Conservation (phyloP, 2,329 filamentous ascomycete genomes). For the Apiospora koreana region DNA sequence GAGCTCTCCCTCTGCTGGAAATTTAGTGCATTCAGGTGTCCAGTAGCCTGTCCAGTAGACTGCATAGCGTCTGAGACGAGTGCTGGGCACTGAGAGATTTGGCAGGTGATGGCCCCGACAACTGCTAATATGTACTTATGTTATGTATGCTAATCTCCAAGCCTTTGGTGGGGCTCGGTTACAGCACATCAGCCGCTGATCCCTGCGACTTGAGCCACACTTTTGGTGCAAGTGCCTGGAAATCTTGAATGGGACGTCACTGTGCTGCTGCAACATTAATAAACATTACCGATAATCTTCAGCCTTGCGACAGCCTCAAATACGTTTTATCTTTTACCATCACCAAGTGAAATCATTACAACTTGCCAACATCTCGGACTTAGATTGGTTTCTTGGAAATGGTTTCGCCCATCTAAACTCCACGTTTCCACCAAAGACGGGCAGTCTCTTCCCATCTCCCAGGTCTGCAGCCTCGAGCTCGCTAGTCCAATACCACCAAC, state of each 20-base stretch:
- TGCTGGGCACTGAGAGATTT: not conserved
- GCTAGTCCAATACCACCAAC: not conserved
- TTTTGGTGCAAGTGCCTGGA: not conserved
- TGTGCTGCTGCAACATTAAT: not conserved
- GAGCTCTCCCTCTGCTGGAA: not conserved
- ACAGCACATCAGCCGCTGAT: not conserved
- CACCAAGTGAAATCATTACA: not conserved
- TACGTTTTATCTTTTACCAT: not conserved
- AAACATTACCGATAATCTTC: not conserved
- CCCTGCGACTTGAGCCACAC: not conserved
- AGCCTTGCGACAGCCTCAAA: constrained; percentile 3
- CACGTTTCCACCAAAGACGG: not conserved
- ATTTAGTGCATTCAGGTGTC: not conserved
- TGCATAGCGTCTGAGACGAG: too few species aligned
- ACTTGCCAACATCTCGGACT: not conserved
- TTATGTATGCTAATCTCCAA: not conserved
- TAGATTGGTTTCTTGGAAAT: too few species aligned
- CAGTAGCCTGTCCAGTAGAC: not conserved
- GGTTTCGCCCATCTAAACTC: not conserved
- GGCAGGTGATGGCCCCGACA: constrained; percentile 7
- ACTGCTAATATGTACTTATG: too few species aligned
- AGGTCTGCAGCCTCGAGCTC: not conserved
- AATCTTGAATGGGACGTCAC: not conserved
- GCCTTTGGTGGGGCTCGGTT: not conserved
- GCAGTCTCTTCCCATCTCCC: not conserved